Conservation (phyloP, 441 rosid species). For the Theobroma grandiflorum region DNA sequence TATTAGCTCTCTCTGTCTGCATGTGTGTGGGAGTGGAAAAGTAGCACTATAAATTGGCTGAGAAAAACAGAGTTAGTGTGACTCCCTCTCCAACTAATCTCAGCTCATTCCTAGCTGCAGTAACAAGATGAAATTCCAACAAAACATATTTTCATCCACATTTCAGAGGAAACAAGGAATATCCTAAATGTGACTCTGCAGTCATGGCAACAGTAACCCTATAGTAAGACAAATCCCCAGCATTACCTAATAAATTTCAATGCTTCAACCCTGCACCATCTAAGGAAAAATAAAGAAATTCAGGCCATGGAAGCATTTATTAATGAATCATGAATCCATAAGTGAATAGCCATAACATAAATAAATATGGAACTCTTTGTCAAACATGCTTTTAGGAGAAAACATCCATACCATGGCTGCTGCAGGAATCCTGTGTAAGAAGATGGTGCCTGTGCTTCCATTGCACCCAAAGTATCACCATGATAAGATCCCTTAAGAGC, state of each 20-base stretch:
- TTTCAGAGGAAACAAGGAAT: not conserved
- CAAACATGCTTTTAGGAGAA: conserved; percentile 19
- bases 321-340: not conserved
- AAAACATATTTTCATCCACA: not conserved
- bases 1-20: not conserved
- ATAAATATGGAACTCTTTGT: not conserved
- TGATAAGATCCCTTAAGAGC: conserved; percentile 96
- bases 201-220: not conserved
- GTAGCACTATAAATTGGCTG: not conserved
- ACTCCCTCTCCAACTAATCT: not conserved
- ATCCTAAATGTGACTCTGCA: conserved; percentile 2
- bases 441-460: conserved; percentile 99
- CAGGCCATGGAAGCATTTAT: conserved; percentile 11
- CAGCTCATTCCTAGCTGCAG: not conserved
- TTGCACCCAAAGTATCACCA: conserved; percentile 97
- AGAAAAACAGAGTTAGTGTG: not conserved
- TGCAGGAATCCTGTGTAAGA: conserved; percentile 88
- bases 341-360: not conserved
- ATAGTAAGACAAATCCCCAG: not conserved
- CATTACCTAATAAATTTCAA: not conserved
- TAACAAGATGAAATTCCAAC: not conserved
- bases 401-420: conserved; percentile 81
- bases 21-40: not conserved
- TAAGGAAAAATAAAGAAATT: conserved; percentile 12
- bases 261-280: not conserved